Base-by-base conservation (phyloP, 768 basidiomycete genomes). In the Gymnopilus junonius region DNA sequence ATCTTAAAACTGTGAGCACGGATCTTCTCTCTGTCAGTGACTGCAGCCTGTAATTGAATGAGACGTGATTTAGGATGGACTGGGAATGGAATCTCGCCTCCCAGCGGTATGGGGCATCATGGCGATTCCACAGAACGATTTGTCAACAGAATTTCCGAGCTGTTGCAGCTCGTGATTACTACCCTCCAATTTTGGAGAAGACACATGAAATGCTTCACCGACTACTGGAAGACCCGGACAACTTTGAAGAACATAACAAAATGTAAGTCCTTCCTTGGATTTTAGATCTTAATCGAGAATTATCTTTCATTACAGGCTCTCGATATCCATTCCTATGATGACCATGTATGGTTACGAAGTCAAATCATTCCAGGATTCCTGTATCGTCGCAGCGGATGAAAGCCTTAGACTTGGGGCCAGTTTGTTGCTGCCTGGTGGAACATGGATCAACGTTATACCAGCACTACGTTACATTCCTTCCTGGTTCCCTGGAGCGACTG, bases 401-500 rank as follows among this genome's bases (percentile, higher is more conserved):
- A 72, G 74, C 11, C 62, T 72, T 17, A 56, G 70, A 10, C 62
- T 72, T 61, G 45, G 75, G 58, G 39, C 58, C 58, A 25, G 69
- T 62, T 29, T 74, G 23, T 17, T 63, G 1, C 27, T 50, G 4
- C 61, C 64, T 20, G 48, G 65, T 23, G 55, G 57, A 5, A 62
- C 62, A 4, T 23, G 63, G 5, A 40, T 69, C 10, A 69, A 69
- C 29, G 55, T 62, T 17, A 32, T 71, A 23, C 70, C 70, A n/a
- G 14, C 65, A 7, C 46, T 71, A 4, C 51, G 58, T 4, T 46
- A 68, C 27, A 48, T 71, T 17, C 69, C 70, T 4, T 21, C 64
- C 2, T 70, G 69, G 69, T 42, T 70, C 23, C 69, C 69, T 54
- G 69, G 68, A 17, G 62, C 70, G 6, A 48, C 12, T 3, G 56